phyloP scores from a whole-genome alignment of 495 filamentous ascomycete genomes.

The Cercophora samala region DNA sequence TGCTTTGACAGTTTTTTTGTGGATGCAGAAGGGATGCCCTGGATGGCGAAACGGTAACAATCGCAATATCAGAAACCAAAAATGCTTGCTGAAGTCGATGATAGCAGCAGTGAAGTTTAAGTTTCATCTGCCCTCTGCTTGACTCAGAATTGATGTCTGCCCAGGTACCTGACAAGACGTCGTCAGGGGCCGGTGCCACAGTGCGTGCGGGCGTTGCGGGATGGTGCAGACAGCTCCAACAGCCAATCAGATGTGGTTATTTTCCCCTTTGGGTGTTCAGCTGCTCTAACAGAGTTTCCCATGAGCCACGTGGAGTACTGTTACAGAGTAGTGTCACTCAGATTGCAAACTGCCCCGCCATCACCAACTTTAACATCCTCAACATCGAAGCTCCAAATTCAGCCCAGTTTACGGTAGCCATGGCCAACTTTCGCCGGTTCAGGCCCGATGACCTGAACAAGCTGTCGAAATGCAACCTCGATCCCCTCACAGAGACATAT shows the following conservation, averaged over 20 bases:
- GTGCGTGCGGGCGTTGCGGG: neutral
- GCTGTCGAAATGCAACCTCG: conserved; percentile 84
- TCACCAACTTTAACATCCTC: conserved; percentile 4
- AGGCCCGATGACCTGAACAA: conserved; percentile 47
- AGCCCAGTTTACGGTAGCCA: no score
- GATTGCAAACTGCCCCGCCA: conserved; percentile 3
- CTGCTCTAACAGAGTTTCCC: neutral
- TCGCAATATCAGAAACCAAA: neutral
- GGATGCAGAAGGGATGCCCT: neutral
- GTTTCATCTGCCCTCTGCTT: neutral
- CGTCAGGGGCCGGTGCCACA: neutral
- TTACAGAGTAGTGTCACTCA: neutral
- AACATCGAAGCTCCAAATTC: conserved; percentile 10
- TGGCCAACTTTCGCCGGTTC: conserved; percentile 49
- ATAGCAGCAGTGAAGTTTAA: neutral
- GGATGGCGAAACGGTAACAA: neutral
- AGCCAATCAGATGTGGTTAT: neutral
- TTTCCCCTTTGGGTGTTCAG: neutral
- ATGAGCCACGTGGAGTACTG: neutral
- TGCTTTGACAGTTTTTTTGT: neutral
- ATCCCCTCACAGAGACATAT: conserved; percentile 94
- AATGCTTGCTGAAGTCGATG: neutral
- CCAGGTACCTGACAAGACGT: neutral
- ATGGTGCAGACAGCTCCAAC: neutral
- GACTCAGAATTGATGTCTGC: neutral